These are phyloP conservation scores for Leccinum variicolor DNA, from an alignment of 768 basidiomycete species.

Conservation along the genomic window DNA sequence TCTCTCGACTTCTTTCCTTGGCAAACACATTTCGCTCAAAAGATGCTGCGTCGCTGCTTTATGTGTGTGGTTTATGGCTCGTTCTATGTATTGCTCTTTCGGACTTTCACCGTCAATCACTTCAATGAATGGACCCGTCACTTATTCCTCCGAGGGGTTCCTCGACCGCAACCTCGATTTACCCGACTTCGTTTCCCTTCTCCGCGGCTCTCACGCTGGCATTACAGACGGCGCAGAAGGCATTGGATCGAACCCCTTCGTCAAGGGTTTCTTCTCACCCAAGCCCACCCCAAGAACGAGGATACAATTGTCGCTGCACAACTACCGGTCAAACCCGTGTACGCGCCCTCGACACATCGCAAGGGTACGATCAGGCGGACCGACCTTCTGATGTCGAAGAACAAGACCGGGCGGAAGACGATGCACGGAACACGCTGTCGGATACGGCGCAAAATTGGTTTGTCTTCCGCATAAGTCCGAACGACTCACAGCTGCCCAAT, in stretches of 20 bases:
- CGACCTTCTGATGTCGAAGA: conserved; percentile 26
- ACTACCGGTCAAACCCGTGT: conserved; percentile 91
- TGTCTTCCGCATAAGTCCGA: conserved; percentile 90
- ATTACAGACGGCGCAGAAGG: conserved; percentile 53
- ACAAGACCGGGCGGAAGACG: conserved; percentile 50
- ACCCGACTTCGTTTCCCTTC: conserved; percentile 85
- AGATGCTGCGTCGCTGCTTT: conserved; percentile 83
- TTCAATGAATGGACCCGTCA: conserved; percentile 84
- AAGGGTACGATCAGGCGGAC: conserved; percentile 66
- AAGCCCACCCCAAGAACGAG: conserved; percentile 88
- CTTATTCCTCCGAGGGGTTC: conserved; percentile 89
- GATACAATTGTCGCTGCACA: conserved; percentile 95
- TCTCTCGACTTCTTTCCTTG: conserved; percentile 83
- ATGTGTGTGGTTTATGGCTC: conserved; percentile 71
- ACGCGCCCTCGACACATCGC: conserved; percentile 83
- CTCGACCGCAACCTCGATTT: conserved; percentile 86
- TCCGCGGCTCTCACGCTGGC: conserved; percentile 54
- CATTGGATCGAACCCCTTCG: conserved; percentile 84
- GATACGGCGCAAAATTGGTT: conserved; percentile 85
- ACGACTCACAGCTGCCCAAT: conserved; percentile 92
- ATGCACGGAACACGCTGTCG: conserved; percentile 53
- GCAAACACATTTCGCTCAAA: conserved; percentile 77
- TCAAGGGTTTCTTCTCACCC: conserved; percentile 90
- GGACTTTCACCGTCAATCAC: conserved; percentile 90
- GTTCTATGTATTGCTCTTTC: conserved; percentile 75